A percentile compares a stretch with the other conserved stretches of the same genome.
Conservation (phyloP, 2,329 filamentous ascomycete species). For the Diatrype stigma region DNA sequence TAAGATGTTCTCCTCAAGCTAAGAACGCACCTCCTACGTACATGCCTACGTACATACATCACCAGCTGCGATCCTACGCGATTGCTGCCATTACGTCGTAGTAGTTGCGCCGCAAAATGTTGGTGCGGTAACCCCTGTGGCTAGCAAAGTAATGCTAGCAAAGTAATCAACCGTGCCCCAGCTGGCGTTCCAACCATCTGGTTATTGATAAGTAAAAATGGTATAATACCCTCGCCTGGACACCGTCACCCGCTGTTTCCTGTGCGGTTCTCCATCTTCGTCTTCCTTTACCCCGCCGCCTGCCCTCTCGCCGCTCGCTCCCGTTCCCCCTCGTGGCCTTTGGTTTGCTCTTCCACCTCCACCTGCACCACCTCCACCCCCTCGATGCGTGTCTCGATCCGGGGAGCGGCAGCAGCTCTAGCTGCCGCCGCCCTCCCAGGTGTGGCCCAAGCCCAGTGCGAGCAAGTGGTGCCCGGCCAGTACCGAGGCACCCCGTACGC, state of each 20-base stretch:
- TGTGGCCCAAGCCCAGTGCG: background rate
- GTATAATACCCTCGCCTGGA: background rate
- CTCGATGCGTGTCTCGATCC: background rate
- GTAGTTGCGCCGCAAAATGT: background rate
- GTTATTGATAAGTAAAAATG: background rate
- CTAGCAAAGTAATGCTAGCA: too few species aligned
- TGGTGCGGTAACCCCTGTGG: too few species aligned
- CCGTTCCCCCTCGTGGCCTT: background rate
- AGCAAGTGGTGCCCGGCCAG: conserved; percentile 2
- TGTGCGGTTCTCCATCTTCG: background rate
- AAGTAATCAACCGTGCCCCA: too few species aligned
- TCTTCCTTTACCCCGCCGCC: background rate
- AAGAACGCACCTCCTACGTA: too few species aligned
- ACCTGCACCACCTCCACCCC: background rate
- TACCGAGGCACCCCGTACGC: conserved; percentile 2
- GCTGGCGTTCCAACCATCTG: background rate
- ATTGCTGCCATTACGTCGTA: too few species aligned
- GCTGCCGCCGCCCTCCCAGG: background rate
- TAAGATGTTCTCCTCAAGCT: too few species aligned
- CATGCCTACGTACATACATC: too few species aligned
- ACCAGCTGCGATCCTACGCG: too few species aligned
- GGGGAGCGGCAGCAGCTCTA: background rate
- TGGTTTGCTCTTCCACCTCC: background rate
- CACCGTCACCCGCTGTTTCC: background rate
- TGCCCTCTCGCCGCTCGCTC: background rate